Base-by-base conservation (phyloP, 768 basidiomycete genomes). In the Crucibulum laeve region DNA sequence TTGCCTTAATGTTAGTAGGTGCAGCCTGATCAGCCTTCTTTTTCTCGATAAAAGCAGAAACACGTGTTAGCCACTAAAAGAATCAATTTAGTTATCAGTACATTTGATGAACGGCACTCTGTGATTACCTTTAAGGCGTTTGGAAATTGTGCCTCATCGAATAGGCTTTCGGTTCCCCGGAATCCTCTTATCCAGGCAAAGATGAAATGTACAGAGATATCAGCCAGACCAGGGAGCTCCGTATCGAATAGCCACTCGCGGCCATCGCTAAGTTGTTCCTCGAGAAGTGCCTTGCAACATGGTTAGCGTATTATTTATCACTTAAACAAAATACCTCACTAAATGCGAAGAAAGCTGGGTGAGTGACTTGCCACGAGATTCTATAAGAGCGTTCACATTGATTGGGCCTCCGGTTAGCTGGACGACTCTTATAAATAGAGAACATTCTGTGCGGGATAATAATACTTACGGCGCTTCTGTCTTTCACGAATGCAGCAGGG, bases 191-290 rank as follows among this genome's bases (percentile, higher is more conserved):
- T 53, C 79, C 79, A 82, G 5, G 56, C 53, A 46, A 72, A 59
- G 4, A 74, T 52, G 48, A 77, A 76, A 46, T 80, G 70, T 5
- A 74, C 63, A 2, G 75, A 69, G 25, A 81, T 55, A 53, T 83
- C 81, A 4, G 70, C 74, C 18, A 79, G 57, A 32, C 73, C 67
- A 6, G 80, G 77, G 0, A 60, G 45, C 43, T 70, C 70, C 1
- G 80, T 79, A 48, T 79, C 68, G 45, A 81, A 71, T 6, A 80
- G 61, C 77, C 79, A 84, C 52, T 74, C 70, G 2, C 80, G 67
- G 18, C 67, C 74, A 53, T 80, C 78, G 13, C 60, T 55, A 22
- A 82, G 61, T 54, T 81, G 68, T 45, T 65, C 59, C 45, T 67
- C 67, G n/a, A 68, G 22, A 5, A 68, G 45, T 13, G 55, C 50